Conservation (phyloP, 2,329 filamentous ascomycete genomes). For the Penicillium freii region DNA sequence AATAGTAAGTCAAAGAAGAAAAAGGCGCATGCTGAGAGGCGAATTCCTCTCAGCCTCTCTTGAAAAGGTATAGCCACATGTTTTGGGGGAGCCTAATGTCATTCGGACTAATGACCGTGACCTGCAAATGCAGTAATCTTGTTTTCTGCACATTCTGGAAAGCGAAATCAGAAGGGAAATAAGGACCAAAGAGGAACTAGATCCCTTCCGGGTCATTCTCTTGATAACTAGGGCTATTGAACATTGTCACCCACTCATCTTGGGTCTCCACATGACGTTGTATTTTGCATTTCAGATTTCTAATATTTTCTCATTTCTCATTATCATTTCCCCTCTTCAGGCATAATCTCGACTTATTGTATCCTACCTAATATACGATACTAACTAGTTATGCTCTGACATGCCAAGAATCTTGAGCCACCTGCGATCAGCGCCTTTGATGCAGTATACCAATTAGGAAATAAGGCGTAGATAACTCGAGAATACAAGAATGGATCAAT, state of each 20-base stretch:
- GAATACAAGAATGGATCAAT: background rate
- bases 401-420: too few species aligned
- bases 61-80: conserved; percentile 1
- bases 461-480: background rate
- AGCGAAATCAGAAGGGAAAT: background rate
- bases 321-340: background rate
- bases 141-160: background rate
- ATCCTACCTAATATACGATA: too few species aligned
- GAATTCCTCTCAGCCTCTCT: background rate
- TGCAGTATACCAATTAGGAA: background rate
- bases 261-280: background rate
- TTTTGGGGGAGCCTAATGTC: background rate
- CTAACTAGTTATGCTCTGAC: too few species aligned
- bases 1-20: background rate
- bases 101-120: background rate
- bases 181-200: background rate
- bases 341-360: too few species aligned
- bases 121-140: background rate
- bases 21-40: conserved; percentile 1
- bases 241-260: background rate
- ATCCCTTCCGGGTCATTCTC: background rate
- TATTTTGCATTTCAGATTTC: background rate
- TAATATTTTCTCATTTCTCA: background rate
- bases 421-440: too few species aligned
- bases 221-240: background rate